phyloP scores from a whole-genome alignment of 495 filamentous ascomycete genomes.

The Penicillium antarcticum region DNA sequence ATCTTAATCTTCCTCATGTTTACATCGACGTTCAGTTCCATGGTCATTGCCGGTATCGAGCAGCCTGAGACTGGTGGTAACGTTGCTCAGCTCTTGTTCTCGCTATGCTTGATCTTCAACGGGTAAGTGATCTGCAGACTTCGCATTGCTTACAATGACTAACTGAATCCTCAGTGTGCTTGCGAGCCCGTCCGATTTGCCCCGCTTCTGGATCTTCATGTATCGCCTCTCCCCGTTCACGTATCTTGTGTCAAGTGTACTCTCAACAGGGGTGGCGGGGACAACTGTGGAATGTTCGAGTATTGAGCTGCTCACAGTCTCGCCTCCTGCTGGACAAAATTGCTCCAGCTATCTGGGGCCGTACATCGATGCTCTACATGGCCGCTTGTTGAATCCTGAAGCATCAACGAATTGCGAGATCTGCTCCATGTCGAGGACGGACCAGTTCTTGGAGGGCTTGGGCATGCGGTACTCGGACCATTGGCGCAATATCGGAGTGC shows the following conservation, averaged over 20 bases:
- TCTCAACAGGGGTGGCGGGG: conserved; percentile 62
- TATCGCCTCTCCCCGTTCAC: conserved; percentile 74
- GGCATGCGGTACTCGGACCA: conserved; percentile 51
- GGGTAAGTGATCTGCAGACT: conserved; percentile 29
- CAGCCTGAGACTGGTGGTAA: conserved; percentile 63
- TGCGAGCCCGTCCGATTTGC: conserved; percentile 56
- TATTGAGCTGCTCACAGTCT: conserved; percentile 58
- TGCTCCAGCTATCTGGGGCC: conserved; percentile 56
- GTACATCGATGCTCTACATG: conserved; percentile 46
- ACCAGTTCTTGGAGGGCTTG: conserved; percentile 55
- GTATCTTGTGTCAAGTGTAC: conserved; percentile 62
- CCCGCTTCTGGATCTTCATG: conserved; percentile 84
- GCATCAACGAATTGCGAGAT: conserved; percentile 55
- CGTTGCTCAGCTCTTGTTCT: conserved; percentile 64
- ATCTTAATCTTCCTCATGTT: conserved; percentile 48
- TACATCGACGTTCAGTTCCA: conserved; percentile 50
- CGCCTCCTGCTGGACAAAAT: conserved; percentile 47
- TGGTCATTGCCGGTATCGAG: conserved; percentile 67
- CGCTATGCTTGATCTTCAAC: conserved; percentile 66
- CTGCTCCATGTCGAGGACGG: conserved; percentile 59
- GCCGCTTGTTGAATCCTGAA: conserved; percentile 51
- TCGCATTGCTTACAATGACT: conserved; percentile 1
- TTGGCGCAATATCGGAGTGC: conserved; percentile 70
- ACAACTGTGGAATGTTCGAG: conserved; percentile 53
- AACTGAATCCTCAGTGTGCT: conserved; percentile 54